These are phyloP conservation scores for Tricholoma sp. DNA, from an alignment of 768 basidiomycete genomes.

Conservation along the genomic window DNA sequence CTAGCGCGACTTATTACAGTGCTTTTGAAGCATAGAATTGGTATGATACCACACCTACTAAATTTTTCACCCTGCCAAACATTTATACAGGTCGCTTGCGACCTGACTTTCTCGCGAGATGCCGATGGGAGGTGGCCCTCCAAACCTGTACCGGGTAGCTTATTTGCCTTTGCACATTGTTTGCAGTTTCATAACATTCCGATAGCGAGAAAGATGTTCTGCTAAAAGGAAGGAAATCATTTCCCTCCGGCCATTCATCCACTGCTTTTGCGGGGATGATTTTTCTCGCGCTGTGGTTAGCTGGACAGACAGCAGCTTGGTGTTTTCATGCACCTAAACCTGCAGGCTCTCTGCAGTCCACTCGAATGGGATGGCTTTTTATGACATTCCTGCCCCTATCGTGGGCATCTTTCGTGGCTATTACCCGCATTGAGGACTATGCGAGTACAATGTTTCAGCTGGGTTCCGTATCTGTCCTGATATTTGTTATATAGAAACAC, in stretches of 20 bases:
- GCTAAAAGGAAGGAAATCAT: constrained; percentile 51
- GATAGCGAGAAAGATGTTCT: constrained; percentile 33
- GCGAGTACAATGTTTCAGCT: constrained; percentile 30
- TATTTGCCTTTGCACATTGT: not conserved
- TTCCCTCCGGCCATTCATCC: constrained; percentile 68
- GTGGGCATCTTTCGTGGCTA: constrained; percentile 56
- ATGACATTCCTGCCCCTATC: constrained; percentile 49
- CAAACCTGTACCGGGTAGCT: constrained; percentile 53
- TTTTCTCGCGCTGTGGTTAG: constrained; percentile 56
- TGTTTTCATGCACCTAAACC: constrained; percentile 37
- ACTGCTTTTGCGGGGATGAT: constrained; percentile 63
- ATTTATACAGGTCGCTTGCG: constrained; percentile 42
- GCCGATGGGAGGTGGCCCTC: constrained; percentile 48
- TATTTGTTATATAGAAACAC: constrained; percentile 40
- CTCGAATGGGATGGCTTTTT: constrained; percentile 40
- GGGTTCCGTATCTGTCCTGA: not conserved
- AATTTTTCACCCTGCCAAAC: not conserved
- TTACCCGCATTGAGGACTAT: constrained; percentile 61
- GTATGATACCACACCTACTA: constrained; percentile 24
- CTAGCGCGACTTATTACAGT: constrained; percentile 45
- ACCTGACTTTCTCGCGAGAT: constrained; percentile 64
- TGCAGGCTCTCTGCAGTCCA: constrained; percentile 34
- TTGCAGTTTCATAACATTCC: constrained; percentile 3
- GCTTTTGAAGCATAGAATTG: constrained; percentile 52
- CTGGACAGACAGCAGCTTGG: constrained; percentile 61